Conservation (phyloP, 306 rosid species). For the Cotoneaster glaucophyllus region DNA sequence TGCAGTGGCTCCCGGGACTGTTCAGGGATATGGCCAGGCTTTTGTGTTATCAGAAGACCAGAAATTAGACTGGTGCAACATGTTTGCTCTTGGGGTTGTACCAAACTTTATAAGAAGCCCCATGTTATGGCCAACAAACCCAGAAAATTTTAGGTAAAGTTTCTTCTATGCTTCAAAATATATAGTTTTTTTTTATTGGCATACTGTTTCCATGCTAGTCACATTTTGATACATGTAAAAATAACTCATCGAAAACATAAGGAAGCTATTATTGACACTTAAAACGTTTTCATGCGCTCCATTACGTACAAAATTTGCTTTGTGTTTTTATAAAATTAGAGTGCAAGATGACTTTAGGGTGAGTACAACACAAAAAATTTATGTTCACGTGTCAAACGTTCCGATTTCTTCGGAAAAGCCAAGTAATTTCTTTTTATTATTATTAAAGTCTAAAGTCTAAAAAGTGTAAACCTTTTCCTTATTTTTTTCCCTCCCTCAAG, state of each 20-base stretch:
- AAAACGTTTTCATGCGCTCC: too few species aligned
- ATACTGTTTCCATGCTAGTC: background rate
- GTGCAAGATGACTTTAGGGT: too few species aligned
- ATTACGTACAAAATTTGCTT: too few species aligned
- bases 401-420: too few species aligned
- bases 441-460: background rate
- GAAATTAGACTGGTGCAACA: constrained; percentile 94
- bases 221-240: background rate
- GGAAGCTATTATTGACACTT: too few species aligned
- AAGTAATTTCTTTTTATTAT: background rate
- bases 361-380: too few species aligned
- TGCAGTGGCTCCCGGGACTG: constrained; percentile 79
- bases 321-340: too few species aligned
- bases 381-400: background rate
- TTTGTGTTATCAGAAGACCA: constrained; percentile 96
- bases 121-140: constrained; percentile 75
- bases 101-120: constrained; percentile 59
- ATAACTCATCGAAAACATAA: too few species aligned
- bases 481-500: constrained; percentile 29
- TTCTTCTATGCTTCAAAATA: background rate
- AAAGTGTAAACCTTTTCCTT: background rate
- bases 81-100: constrained; percentile 89
- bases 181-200: background rate
- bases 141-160: constrained; percentile 59
- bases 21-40: constrained; percentile 96